Percentiles rank a stretch among this genome's conserved stretches.
These are phyloP conservation scores for Pelargonium cotyledonis DNA, from an alignment of 441 rosid genomes.

Conservation along the genomic window DNA sequence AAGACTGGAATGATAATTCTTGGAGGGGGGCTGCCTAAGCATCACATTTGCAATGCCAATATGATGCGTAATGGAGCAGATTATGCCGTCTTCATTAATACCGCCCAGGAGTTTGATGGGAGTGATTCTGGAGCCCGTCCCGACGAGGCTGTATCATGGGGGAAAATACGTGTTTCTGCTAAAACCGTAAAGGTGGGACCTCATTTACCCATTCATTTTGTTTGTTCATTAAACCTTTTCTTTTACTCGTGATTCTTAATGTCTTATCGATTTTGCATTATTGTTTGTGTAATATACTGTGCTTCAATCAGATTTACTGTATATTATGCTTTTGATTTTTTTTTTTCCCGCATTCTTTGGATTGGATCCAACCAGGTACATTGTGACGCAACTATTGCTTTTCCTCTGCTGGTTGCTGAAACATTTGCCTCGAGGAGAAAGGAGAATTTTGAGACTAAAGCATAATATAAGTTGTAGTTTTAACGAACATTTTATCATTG, in stretches of 20 bases:
- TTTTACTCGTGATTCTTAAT: no score
- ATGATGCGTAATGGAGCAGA: slow-evolving; percentile 99
- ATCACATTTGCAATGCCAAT: slow-evolving; percentile 93
- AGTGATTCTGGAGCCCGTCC: slow-evolving; percentile 96
- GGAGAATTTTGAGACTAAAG: background rate
- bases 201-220: no score
- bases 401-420: slow-evolving; percentile 80
- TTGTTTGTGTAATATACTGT: no score
- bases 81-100: slow-evolving; percentile 83
- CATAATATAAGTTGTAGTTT: no score
- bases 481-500: no score
- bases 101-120: slow-evolving; percentile 91
- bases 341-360: background rate
- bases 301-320: background rate
- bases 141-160: slow-evolving; percentile 96
- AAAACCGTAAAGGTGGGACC: slow-evolving; percentile 63
- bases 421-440: slow-evolving; percentile 61
- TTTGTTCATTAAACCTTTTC: no score
- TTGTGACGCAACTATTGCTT: slow-evolving; percentile 93
- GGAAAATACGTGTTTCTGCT: slow-evolving; percentile 76
- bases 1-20: slow-evolving; percentile 83
- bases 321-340: background rate
- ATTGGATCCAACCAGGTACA: slow-evolving; percentile 46
- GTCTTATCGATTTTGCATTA: no score
- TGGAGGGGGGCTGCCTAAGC: slow-evolving; percentile 92